Evolutionary conservation across 2,329 filamentous ascomycete species (phyloP).

Genomic region (Plectosphaerella cucumerina): DNA sequence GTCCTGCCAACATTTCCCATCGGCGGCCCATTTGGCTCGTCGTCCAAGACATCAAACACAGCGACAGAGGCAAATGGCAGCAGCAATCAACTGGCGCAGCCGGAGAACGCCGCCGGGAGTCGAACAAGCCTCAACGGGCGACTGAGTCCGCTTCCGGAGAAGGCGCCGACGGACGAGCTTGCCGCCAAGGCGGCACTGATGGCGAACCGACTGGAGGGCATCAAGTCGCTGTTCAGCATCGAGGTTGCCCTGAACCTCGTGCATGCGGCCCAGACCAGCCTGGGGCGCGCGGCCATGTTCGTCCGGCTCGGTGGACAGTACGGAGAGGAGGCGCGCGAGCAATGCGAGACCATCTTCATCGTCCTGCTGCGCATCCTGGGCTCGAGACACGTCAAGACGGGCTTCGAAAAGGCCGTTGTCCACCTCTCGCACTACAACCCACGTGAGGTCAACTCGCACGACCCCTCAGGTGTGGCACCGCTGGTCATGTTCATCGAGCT

Average conservation of each 20-base stretch:
- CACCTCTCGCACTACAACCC: constrained; percentile 92
- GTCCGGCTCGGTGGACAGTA: constrained; percentile 74
- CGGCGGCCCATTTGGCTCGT: constrained; percentile 49
- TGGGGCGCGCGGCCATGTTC: constrained; percentile 82
- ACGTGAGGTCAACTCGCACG: constrained; percentile 70
- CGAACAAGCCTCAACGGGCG: constrained; percentile 29
- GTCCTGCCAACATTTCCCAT: constrained; percentile 69
- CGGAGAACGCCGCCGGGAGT: constrained; percentile 7
- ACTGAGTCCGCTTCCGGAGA: constrained; percentile 43
- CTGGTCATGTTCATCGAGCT: constrained; percentile 94
- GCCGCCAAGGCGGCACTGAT: constrained; percentile 97
- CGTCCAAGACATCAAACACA: constrained; percentile 24
- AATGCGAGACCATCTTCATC: constrained; percentile 88
- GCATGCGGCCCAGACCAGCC: constrained; percentile 79
- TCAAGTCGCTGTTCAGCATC: constrained; percentile 92
- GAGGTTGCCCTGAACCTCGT: constrained; percentile 89
- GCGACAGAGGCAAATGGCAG: constrained; percentile 17
- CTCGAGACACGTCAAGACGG: constrained; percentile 80
- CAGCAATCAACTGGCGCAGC: constrained; percentile 22
- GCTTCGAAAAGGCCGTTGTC: constrained; percentile 87
- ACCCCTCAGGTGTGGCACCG: constrained; percentile 74
- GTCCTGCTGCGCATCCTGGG: constrained; percentile 79
- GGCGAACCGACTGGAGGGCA: constrained; percentile 90
- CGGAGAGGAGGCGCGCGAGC: constrained; percentile 78
- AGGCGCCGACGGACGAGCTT: constrained; percentile 83